Percentiles rank a stretch among this genome's conserved stretches.
phyloP scores from a whole-genome alignment of 306 rosid genomes.

The Malus asiatica region DNA sequence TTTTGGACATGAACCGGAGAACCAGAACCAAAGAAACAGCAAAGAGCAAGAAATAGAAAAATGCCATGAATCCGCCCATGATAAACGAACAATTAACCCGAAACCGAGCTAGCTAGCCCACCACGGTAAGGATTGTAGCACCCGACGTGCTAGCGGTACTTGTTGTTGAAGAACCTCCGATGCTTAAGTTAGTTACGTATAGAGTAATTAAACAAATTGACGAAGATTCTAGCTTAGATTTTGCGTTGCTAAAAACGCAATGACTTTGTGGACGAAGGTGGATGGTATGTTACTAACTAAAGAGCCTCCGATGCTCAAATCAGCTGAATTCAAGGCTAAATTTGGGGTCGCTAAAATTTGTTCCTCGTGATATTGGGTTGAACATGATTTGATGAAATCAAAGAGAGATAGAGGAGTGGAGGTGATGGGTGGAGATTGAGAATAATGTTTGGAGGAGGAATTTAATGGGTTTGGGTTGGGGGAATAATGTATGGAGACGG shows the following conservation, averaged over 20 bases:
- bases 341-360: not conserved
- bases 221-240: too few relatives aligned
- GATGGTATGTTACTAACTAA: not conserved
- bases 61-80: not conserved
- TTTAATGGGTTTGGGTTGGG: not conserved
- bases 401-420: not conserved
- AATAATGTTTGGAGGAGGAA: not conserved
- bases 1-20: slow-evolving; percentile 46
- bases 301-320: not conserved
- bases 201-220: too few relatives aligned
- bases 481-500: not conserved
- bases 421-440: not conserved
- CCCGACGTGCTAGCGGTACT: rapidly evolving
- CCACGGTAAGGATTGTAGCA: not conserved
- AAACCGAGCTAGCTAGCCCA: not conserved
- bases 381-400: not conserved
- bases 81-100: not conserved
- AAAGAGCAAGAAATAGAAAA: slow-evolving; percentile 25
- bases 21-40: slow-evolving; percentile 13
- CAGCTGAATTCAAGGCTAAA: not conserved
- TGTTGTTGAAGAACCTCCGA: rapidly evolving
- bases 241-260: not conserved
- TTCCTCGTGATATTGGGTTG: too few relatives aligned
- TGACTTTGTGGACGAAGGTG: too few relatives aligned
- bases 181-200: not conserved